phyloP scores from a whole-genome alignment of 331 rosid genomes.

The Malus hybrid region DNA sequence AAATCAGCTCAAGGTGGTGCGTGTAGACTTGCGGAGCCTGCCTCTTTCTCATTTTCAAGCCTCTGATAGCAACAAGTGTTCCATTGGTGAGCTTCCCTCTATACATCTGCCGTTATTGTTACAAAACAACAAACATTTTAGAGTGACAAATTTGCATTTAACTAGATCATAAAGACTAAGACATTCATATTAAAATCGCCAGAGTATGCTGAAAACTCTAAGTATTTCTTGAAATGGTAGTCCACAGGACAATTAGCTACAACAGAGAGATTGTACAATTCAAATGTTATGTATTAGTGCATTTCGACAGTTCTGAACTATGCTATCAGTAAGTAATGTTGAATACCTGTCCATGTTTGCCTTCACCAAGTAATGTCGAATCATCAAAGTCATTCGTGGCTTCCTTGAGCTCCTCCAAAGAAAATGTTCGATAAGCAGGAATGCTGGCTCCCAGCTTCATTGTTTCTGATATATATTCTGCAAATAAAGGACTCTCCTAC shows the following conservation, averaged over 20 bases:
- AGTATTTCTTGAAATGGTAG: neutral
- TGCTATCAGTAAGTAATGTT: neutral
- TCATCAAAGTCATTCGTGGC: slow-evolving; percentile 72
- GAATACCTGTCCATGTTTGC: slow-evolving; percentile 57
- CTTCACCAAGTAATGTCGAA: slow-evolving; percentile 57
- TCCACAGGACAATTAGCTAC: neutral
- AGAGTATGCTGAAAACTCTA: neutral
- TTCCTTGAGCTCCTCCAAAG: slow-evolving; percentile 83
- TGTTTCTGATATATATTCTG: slow-evolving; percentile 84
- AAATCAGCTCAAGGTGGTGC: slow-evolving; percentile 64
- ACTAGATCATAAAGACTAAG: too few species aligned
- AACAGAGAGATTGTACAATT: neutral
- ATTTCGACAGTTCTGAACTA: neutral
- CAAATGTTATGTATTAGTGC: neutral
- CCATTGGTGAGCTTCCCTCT: slow-evolving; percentile 77
- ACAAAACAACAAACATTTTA: neutral
- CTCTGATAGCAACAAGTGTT: slow-evolving; percentile 52
- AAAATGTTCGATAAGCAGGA: slow-evolving; percentile 79
- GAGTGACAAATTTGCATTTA: neutral
- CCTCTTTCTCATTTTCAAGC: slow-evolving; percentile 59
- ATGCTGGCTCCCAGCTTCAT: slow-evolving; percentile 84
- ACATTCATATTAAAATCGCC: too few species aligned
- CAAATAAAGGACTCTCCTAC: neutral
- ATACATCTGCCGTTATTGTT: slow-evolving; percentile 46
- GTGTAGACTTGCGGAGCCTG: slow-evolving; percentile 53